Base-by-base conservation (phyloP, 1,139 yeast genomes). In the Yamadazyma jaroonii region DNA sequence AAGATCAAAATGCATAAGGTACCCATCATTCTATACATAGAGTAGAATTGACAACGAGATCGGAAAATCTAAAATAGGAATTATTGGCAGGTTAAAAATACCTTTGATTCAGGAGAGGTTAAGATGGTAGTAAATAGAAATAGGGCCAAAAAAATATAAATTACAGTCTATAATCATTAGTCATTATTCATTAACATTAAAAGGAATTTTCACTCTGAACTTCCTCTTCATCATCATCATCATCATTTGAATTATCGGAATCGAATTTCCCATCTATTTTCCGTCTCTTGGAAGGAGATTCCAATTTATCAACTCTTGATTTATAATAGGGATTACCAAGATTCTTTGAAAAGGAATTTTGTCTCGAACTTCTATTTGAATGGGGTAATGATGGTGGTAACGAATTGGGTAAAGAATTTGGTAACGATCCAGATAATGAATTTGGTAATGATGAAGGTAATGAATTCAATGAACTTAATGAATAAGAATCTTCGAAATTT, bases 321-420 rank as follows among this genome's bases (percentile, higher is more conserved):
- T 47, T 47, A 37, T 48, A 48, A 26, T 42, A 48, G 2, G 52
- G 52, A 29, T 48, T 48, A 10, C 50, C 52, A 29, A 47, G 25
- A 28, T 42, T 45, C 36, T 40, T 34, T 3, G 35, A 17, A 27
- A 22, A 20, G 5, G 36, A 26, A 14, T 27, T 27, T 12, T 12
- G 15, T 14, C 29, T 12, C 10, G 31, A 27, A 15, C 12, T 26
- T 11, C 14, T 10, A 8, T 9, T 10, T 9, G 31, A 27, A 22
- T n/a, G 17, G 3, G 31, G 31, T 20, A 22, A n/a, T 6, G 31
- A 29, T 13, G 17, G 26, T 13, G 26, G 11, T 5, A 14, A 6
- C 2, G 31, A 27, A 28, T 27, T 27, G 3, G 31, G 20, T 10
- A 22, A 6, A 6, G 31, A 23, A n/a, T 23, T 24, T 12, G 32